Evolutionary conservation across 352 stramenopile genomes (phyloP), one percentile per base, ranked within the genome.

Genomic region (Lagenidium sp.): DNA sequence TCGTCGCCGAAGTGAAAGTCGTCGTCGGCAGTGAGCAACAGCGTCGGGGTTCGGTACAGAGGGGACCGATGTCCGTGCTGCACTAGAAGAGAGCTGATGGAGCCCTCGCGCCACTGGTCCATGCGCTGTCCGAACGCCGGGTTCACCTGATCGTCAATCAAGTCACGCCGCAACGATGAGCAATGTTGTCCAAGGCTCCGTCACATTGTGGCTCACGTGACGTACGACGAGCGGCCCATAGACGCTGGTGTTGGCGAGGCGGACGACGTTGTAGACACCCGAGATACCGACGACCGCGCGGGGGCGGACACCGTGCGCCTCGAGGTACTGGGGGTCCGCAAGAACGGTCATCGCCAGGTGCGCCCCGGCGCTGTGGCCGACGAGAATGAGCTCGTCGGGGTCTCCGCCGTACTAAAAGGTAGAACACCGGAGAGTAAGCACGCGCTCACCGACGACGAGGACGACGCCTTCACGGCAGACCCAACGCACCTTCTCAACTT

Each of bases 1-100:
- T 93, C 80, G 47, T 88, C 61, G 22, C 68, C 45, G n/a, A 93
- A 80, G 38, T 93, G 77, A n/a, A 86, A 84, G 39, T 93, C 80
- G 18, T 89, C 71, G 47, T 79, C 52, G 4, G 80, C 77, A 37
- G 68, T 87, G 7, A 90, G 36, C 1, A 90, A 44, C 37, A 86
- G 36, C 28, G 83, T 47, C 8, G 80, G 75, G 21, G 63, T 80
- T 11, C 52, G 59, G 8, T 59, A 38, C 3, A 86, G 48, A n/a
- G 70, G 74, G 8, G 70, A 84, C 26, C 37, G 47, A 11, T 22
- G 37, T 2, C 62, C 64, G 6, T 75, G 39, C 44, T 66, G 64
- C 24, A 53, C 60, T 10, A 82, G 47, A 16, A 65, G 67, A 1
- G 61, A 61, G 11, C 44, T 72, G 31, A 87, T 56, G 1, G 77